These are phyloP conservation scores for Fusarium mexicanum DNA, from an alignment of 2,329 filamentous ascomycete genomes.

Conservation along the genomic window DNA sequence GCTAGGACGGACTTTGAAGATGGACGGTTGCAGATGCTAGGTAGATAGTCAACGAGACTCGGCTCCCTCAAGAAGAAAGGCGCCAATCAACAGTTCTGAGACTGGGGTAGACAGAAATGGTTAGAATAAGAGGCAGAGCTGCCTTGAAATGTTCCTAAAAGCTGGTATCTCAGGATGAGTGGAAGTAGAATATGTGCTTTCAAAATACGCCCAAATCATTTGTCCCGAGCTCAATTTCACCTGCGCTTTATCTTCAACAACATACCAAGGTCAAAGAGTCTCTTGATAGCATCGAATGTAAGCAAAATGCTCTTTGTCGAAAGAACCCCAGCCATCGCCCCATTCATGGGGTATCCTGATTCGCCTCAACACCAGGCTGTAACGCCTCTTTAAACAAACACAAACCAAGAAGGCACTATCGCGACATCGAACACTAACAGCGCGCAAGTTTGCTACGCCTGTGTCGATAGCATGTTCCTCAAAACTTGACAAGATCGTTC, in stretches of 20 bases:
- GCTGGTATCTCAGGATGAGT: background rate
- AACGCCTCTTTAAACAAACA: slow-evolving; percentile 7
- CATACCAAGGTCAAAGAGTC: background rate
- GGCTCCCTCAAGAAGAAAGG: background rate
- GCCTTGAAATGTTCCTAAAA: background rate
- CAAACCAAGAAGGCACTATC: background rate
- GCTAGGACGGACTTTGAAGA: background rate
- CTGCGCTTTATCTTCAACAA: background rate
- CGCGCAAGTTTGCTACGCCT: background rate
- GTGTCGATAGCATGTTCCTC: background rate
- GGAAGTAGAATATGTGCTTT: background rate
- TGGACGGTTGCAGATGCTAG: background rate
- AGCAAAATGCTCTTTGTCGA: background rate
- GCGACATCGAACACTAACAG: background rate
- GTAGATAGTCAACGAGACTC: background rate
- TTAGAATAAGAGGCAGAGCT: background rate
- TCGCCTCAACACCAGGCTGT: slow-evolving; percentile 34
- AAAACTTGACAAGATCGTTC: background rate
- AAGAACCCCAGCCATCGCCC: background rate
- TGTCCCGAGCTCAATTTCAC: background rate
- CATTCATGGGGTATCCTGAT: slow-evolving; percentile 10
- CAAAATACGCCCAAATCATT: background rate
- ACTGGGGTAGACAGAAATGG: background rate
- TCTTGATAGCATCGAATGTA: background rate
- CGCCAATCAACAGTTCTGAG: too few relatives aligned